Percentiles rank a stretch among this genome's conserved stretches.
phyloP scores from a whole-genome alignment of 257 asterid species.

The Gentiana dahurica region DNA sequence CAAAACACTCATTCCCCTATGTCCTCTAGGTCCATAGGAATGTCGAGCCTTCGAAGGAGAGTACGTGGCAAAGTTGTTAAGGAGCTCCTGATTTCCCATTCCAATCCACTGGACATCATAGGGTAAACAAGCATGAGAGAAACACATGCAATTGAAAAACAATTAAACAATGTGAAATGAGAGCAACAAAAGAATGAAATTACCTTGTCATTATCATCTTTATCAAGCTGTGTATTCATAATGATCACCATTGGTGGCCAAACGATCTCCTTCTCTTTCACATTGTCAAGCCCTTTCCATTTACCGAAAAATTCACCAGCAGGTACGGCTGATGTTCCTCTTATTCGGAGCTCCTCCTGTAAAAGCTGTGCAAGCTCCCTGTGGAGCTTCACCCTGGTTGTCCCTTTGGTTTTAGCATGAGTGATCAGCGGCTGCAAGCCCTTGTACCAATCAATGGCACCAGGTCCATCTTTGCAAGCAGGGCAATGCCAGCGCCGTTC shows the following conservation, averaged over 20 bases:
- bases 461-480: conserved; percentile 39
- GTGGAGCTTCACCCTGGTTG: conserved; percentile 26
- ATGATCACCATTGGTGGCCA: conserved; percentile 40
- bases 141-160: too few species aligned
- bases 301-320: conserved; percentile 27
- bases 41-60: conserved; percentile 27
- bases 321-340: conserved; percentile 21
- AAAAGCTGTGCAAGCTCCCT: conserved; percentile 29
- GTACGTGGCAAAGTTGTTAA: conserved; percentile 22
- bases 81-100: conserved; percentile 40
- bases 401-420: conserved; percentile 34
- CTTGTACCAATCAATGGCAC: conserved; percentile 31
- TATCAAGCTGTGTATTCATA: conserved; percentile 25
- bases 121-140: too few species aligned
- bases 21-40: conserved; percentile 41
- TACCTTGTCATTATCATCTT: conserved; percentile 32
- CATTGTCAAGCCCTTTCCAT: conserved; percentile 19
- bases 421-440: conserved; percentile 32
- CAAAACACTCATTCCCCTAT: conserved; percentile 37
- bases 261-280: conserved; percentile 24
- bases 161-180: neutral
- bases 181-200: neutral
- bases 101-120: conserved; percentile 26
- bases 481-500: conserved; percentile 40
- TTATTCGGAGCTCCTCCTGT: conserved; percentile 30